Evolutionary conservation across 768 basidiomycete species (phyloP).

Genomic region (Phanerodontia chrysosporium): DNA sequence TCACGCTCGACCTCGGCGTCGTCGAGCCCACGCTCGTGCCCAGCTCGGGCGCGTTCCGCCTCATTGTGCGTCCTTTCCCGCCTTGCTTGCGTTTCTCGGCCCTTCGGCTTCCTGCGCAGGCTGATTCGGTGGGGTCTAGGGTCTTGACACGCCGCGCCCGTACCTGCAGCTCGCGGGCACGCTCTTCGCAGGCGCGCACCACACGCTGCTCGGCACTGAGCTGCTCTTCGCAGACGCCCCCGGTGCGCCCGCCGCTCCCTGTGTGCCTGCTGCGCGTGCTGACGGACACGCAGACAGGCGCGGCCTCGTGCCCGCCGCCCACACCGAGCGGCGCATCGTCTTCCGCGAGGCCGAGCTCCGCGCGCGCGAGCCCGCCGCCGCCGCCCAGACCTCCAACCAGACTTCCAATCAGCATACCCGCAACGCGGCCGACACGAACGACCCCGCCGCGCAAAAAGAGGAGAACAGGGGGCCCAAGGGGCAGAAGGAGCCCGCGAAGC

Average conservation of each 20-base stretch:
- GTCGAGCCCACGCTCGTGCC: conserved; percentile 75
- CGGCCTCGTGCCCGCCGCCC: conserved; percentile 51
- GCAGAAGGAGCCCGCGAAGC: not conserved
- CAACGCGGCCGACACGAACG: too few relatives aligned
- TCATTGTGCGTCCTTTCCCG: conserved; percentile 66
- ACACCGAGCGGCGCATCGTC: conserved; percentile 62
- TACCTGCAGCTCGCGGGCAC: conserved; percentile 76
- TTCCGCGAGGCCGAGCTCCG: conserved; percentile 68
- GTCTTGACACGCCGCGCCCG: conserved; percentile 72
- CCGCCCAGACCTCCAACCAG: too few relatives aligned
- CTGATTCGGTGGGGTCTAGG: too few relatives aligned
- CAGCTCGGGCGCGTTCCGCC: conserved; percentile 61
- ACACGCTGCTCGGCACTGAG: conserved; percentile 69
- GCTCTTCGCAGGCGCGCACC: conserved; percentile 66
- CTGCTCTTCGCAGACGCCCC: conserved; percentile 69
- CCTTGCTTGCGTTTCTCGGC: too few relatives aligned
- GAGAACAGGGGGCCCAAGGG: conserved; percentile 5
- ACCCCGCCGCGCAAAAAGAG: too few relatives aligned
- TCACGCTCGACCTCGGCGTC: conserved; percentile 68
- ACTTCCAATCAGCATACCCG: too few relatives aligned
- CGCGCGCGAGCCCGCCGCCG: too few relatives aligned
- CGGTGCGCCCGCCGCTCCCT: conserved; percentile 31
- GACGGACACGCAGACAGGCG: conserved; percentile 31
- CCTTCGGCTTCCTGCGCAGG: too few relatives aligned
- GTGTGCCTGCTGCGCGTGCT: not conserved